Evolutionary conservation across 768 basidiomycete genomes (phyloP).

Genomic region (Filobasidium wieringae): DNA sequence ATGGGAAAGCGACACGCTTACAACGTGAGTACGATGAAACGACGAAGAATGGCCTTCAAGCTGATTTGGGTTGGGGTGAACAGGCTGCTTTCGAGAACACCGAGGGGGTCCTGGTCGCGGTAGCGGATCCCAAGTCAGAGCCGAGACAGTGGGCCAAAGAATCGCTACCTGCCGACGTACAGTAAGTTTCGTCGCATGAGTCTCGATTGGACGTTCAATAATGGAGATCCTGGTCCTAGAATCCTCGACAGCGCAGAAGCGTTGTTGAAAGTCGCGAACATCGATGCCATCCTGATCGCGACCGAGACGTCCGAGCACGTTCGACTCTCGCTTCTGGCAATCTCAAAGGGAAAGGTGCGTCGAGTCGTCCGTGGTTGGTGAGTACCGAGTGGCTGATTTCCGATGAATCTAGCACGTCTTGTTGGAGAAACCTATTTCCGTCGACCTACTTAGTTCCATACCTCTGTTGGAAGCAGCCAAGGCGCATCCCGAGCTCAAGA

Average conservation of each 20-base stretch:
- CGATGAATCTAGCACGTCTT: conserved; percentile 19
- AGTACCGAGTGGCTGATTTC: too few relatives aligned
- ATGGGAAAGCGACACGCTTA: conserved; percentile 3
- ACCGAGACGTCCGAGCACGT: conserved; percentile 19
- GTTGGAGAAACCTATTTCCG: conserved; percentile 22
- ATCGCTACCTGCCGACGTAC: not conserved
- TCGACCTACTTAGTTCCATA: conserved; percentile 7
- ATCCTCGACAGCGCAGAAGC: too few relatives aligned
- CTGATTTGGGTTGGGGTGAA: too few relatives aligned
- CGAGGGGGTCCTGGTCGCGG: conserved; percentile 6
- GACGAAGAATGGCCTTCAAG: too few relatives aligned
- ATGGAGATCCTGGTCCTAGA: too few relatives aligned
- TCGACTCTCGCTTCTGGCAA: conserved; percentile 9
- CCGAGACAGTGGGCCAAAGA: not conserved
- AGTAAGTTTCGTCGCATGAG: too few relatives aligned
- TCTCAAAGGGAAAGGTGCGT: conserved; percentile 17
- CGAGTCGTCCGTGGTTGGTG: too few relatives aligned
- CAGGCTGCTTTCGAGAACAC: conserved; percentile 4
- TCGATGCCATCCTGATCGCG: conserved; percentile 21
- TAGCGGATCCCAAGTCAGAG: not conserved
- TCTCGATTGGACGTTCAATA: too few relatives aligned
- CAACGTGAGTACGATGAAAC: conserved; percentile 2
- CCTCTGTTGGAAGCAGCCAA: conserved; percentile 14
- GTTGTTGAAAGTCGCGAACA: not conserved
- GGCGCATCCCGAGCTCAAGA: conserved; percentile 14